Percentiles rank a stretch among this genome's conserved stretches.
Conservation (phyloP, 2,329 filamentous ascomycete genomes). For the Rhynchosporium agropyri region DNA sequence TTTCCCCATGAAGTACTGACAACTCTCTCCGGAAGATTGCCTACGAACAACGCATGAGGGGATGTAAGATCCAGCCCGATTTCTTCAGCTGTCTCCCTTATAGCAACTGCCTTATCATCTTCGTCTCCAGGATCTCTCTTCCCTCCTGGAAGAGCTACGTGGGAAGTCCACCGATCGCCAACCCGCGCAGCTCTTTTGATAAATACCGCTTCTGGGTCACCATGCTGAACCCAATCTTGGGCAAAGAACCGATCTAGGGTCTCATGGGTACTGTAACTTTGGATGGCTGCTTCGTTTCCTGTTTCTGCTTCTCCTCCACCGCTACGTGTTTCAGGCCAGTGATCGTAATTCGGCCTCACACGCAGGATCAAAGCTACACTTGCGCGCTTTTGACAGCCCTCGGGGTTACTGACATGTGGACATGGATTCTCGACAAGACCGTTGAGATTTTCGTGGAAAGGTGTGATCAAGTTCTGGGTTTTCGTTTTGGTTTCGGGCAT, state of each 20-base stretch:
- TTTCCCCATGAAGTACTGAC: constrained; percentile 70
- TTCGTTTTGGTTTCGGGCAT: constrained; percentile 6
- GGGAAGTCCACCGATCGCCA: constrained; percentile 70
- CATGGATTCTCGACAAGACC: constrained; percentile 49
- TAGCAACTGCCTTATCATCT: constrained; percentile 62
- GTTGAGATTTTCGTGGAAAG: constrained; percentile 30
- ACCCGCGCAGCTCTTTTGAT: constrained; percentile 68
- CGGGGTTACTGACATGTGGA: constrained; percentile 49
- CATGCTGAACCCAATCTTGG: constrained; percentile 66
- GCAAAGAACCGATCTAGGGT: constrained; percentile 61
- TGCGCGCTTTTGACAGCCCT: constrained; percentile 21
- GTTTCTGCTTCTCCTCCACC: constrained; percentile 21
- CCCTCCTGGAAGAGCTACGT: constrained; percentile 69
- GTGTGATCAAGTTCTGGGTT: constrained; percentile 37
- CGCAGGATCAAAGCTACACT: constrained; percentile 65
- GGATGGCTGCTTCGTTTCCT: constrained; percentile 32
- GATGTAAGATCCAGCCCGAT: constrained; percentile 62
- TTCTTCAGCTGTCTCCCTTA: constrained; percentile 67
- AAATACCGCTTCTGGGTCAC: constrained; percentile 69
- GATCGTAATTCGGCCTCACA: constrained; percentile 58
- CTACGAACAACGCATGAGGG: constrained; percentile 51
- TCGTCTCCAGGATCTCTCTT: constrained; percentile 66
- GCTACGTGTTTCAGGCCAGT: constrained; percentile 49
- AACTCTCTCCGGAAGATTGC: constrained; percentile 66
- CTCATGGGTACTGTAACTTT: constrained; percentile 40